A percentile compares a stretch with the other conserved stretches of the same genome.
Conservation (phyloP, 2,329 filamentous ascomycete species). For the Pyrenophora teres region DNA sequence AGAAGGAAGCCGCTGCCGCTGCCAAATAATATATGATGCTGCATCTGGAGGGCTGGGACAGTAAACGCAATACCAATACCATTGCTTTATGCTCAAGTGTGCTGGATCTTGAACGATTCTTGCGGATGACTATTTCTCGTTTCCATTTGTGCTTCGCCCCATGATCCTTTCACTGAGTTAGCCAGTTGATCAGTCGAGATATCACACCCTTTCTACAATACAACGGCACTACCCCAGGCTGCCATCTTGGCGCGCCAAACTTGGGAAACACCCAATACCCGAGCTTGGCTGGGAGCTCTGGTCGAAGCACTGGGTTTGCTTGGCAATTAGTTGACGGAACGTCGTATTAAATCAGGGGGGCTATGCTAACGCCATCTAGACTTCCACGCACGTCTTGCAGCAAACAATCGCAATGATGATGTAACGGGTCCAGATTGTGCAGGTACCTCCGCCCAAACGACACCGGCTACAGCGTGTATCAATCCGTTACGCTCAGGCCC, state of each 20-base stretch:
- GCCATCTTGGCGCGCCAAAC: too few species aligned
- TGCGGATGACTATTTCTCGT: neutral
- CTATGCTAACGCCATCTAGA: slow-evolving; percentile 1
- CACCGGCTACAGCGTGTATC: neutral
- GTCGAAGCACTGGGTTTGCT: too few species aligned
- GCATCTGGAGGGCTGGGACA: neutral
- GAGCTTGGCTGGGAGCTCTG: too few species aligned
- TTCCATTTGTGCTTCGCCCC: neutral
- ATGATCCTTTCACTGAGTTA: neutral
- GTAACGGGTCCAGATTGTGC: neutral
- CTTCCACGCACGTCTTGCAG: neutral
- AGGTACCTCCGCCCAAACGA: neutral
- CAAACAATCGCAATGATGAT: neutral
- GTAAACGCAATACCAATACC: slow-evolving; percentile 9
- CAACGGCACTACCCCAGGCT: too few species aligned
- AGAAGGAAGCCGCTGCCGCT: slow-evolving; percentile 38
- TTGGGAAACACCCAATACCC: too few species aligned
- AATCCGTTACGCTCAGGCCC: too few species aligned
- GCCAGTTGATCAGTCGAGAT: too few species aligned
- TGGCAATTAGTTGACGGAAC: neutral
- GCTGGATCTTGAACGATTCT: neutral
- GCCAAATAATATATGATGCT: slow-evolving; percentile 22
- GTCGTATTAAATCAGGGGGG: neutral
- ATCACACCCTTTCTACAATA: too few species aligned
- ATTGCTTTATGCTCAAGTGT: neutral